Conservation (phyloP, 2,329 filamentous ascomycete genomes). For the Penicillium sp. region DNA sequence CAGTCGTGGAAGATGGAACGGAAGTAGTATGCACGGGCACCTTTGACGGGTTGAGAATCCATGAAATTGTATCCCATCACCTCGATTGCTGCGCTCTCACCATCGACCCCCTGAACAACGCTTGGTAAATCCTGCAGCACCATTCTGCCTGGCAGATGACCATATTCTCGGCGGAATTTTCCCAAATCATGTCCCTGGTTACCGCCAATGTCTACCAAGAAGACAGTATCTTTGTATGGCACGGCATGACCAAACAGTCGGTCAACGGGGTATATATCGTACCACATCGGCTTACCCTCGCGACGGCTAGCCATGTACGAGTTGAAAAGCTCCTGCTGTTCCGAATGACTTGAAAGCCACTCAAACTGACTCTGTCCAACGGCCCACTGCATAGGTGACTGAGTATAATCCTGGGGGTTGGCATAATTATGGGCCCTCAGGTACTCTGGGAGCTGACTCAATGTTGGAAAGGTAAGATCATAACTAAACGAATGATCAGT, state of each 20-base stretch:
- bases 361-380: slow-evolving; percentile 36
- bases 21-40: slow-evolving; percentile 38
- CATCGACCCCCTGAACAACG: slow-evolving; percentile 16
- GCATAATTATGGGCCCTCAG: slow-evolving; percentile 26
- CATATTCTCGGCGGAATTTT: slow-evolving; percentile 31
- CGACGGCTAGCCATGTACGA: slow-evolving; percentile 36
- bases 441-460: slow-evolving; percentile 33
- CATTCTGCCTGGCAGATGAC: slow-evolving; percentile 34
- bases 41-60: slow-evolving; percentile 33
- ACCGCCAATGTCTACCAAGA: slow-evolving; percentile 46
- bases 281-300: slow-evolving; percentile 31
- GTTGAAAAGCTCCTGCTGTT: slow-evolving; percentile 32
- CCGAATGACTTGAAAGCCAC: slow-evolving; percentile 27
- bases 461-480: slow-evolving; percentile 32
- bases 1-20: slow-evolving; percentile 41
- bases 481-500: slow-evolving; percentile 11
- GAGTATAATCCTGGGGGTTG: slow-evolving; percentile 29
- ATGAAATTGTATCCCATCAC: slow-evolving; percentile 36
- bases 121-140: slow-evolving; percentile 43
- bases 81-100: slow-evolving; percentile 21
- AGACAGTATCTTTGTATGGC: slow-evolving; percentile 26
- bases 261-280: slow-evolving; percentile 32
- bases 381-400: slow-evolving; percentile 33
- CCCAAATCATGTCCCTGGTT: slow-evolving; percentile 41
- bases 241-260: slow-evolving; percentile 23